Evolutionary conservation across 2,329 filamentous ascomycete species (phyloP).

Genomic region (Fusarium graminum): DNA sequence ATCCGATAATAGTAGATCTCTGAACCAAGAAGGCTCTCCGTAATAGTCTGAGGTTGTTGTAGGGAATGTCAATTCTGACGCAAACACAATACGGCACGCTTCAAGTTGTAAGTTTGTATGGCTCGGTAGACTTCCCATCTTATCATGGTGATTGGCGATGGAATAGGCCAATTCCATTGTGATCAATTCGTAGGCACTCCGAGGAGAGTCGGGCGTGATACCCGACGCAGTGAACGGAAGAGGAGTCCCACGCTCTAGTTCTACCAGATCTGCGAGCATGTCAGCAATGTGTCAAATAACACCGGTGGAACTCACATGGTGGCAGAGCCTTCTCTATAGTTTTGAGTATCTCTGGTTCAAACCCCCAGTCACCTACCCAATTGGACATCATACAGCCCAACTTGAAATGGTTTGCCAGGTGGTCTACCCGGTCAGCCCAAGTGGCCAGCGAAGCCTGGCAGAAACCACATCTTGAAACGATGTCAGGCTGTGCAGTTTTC

Average conservation of each 20-base stretch:
- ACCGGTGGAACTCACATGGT: constrained; percentile 50
- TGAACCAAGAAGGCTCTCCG: constrained; percentile 27
- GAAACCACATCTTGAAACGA: constrained; percentile 58
- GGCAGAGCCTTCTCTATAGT: constrained; percentile 58
- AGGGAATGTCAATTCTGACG: constrained; percentile 36
- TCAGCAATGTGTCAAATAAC: not conserved
- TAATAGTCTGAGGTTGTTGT: constrained; percentile 14
- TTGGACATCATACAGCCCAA: constrained; percentile 57
- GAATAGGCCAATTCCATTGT: constrained; percentile 42
- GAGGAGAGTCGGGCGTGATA: constrained; percentile 35
- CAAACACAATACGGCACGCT: constrained; percentile 40
- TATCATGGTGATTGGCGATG: constrained; percentile 34
- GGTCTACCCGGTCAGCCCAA: constrained; percentile 54
- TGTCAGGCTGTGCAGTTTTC: constrained; percentile 54
- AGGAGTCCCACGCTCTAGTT: constrained; percentile 37
- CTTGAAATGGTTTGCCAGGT: constrained; percentile 59
- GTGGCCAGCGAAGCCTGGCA: constrained; percentile 54
- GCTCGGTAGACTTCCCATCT: constrained; percentile 23
- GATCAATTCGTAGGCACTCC: constrained; percentile 43
- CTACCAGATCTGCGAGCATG: constrained; percentile 31
- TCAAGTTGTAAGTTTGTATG: constrained; percentile 30
- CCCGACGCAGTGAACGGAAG: constrained; percentile 39
- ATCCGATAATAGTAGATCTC: constrained; percentile 31
- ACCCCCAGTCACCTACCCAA: constrained; percentile 60
- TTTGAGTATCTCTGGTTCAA: constrained; percentile 53